phyloP scores from a whole-genome alignment of 2,329 filamentous ascomycete genomes.

The Furcasterigmium sp. region DNA sequence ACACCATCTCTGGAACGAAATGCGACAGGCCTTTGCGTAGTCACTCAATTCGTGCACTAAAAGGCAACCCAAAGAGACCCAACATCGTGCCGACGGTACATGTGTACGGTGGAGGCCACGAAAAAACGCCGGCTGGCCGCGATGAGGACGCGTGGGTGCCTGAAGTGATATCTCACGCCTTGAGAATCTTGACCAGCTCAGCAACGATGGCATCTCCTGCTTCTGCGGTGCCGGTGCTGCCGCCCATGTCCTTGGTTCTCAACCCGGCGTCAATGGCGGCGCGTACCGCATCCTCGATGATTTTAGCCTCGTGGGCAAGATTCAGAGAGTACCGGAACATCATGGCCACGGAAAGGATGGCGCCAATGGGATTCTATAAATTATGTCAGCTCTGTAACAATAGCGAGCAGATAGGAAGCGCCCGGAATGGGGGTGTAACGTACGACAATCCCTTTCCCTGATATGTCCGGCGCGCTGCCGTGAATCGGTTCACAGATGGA shows the following conservation, averaged over 20 bases:
- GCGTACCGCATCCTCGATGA: conserved; percentile 77
- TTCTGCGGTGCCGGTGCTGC: neutral
- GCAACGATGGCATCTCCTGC: neutral
- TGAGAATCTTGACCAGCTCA: neutral
- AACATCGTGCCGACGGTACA: neutral
- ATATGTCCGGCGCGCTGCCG: conserved; percentile 89
- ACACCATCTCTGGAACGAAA: too few species aligned
- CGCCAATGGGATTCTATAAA: conserved; percentile 68
- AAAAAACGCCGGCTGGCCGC: neutral
- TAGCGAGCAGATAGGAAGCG: conserved; percentile 65
- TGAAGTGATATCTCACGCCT: neutral
- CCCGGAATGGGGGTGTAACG: conserved; percentile 13
- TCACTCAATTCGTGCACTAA: too few species aligned
- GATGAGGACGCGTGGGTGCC: neutral
- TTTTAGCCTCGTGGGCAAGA: conserved; percentile 68
- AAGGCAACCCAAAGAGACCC: too few species aligned
- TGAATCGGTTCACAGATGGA: conserved; percentile 99
- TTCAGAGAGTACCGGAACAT: conserved; percentile 91
- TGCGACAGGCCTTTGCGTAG: too few species aligned
- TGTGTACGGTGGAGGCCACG: neutral
- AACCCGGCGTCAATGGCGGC: conserved; percentile 74
- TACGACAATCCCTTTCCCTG: conserved; percentile 75
- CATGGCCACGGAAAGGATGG: conserved; percentile 90
- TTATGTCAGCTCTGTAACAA: conserved; percentile 85
- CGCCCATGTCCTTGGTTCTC: conserved; percentile 49